A percentile compares a stretch with the other conserved stretches of the same genome.
These are phyloP conservation scores for Vachellia pachyceras DNA, from an alignment of 306 rosid genomes.

Conservation along the genomic window DNA sequence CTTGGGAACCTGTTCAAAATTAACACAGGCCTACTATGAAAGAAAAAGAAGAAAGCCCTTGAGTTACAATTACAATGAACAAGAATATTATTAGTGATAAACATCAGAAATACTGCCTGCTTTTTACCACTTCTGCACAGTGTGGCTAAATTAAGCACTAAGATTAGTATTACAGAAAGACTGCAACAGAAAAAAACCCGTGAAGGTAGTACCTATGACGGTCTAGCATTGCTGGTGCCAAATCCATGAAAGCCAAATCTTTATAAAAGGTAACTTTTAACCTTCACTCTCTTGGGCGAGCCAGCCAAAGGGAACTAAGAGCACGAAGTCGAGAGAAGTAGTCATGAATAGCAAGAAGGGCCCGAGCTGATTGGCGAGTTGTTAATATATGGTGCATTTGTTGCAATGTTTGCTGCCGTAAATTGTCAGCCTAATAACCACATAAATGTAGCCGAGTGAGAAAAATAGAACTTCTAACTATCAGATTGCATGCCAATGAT, in stretches of 20 bases:
- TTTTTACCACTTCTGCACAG: slow-evolving; percentile 42
- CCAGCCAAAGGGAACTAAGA: slow-evolving; percentile 97
- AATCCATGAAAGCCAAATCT: slow-evolving; percentile 33
- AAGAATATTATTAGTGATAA: slow-evolving; percentile 42
- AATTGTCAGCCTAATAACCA: slow-evolving; percentile 78
- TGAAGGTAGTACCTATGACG: slow-evolving; percentile 27
- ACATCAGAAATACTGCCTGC: slow-evolving; percentile 37
- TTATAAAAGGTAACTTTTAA: slow-evolving; percentile 21
- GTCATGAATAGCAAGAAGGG: slow-evolving; percentile 88
- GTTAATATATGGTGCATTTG: slow-evolving; percentile 96
- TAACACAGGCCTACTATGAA: slow-evolving; percentile 26
- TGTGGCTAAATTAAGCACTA: slow-evolving; percentile 38
- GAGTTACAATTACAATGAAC: slow-evolving; percentile 46
- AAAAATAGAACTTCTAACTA: background rate
- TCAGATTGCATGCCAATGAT: background rate
- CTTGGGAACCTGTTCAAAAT: background rate
- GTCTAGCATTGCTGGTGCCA: slow-evolving; percentile 33
- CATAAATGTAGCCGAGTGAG: slow-evolving; percentile 24
- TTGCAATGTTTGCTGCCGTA: slow-evolving; percentile 93
- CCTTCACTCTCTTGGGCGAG: slow-evolving; percentile 88
- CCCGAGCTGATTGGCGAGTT: slow-evolving; percentile 95
- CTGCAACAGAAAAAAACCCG: slow-evolving; percentile 40
- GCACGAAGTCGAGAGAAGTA: slow-evolving; percentile 89
- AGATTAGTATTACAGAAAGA: slow-evolving; percentile 28
- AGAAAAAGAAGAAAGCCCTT: background rate